Base-by-base conservation (phyloP, 805 yeast species). In the Yarrowia phangngaensis region DNA sequence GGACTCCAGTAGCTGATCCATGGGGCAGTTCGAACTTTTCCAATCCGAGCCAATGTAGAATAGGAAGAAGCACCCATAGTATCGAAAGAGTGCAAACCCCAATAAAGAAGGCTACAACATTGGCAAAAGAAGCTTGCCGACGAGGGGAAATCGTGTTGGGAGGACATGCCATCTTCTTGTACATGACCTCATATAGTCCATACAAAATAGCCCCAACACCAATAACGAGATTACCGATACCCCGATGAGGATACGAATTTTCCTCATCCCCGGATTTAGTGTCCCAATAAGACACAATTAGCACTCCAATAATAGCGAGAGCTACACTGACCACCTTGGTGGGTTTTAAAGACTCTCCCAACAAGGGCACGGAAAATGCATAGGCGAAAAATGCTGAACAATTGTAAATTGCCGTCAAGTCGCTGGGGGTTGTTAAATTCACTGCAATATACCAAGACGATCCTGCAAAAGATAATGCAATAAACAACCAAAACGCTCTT, bases 361-460 rank as follows among this genome's bases (percentile, higher is more conserved):
- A 68, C 15, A 87, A 64, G 1, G 88, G 84, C 20, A 87, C 79
- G 3, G 94, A 86, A 64, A 87, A 86, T 12, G 84, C 75, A 59
- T 87, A 81, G 0, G 95, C 95, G 4, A 89, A 82, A 62, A 87
- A 87, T 0, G 95, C 94, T 12, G 90, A 81, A 61, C 92, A 85
- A 67, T 87, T 86, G 67, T 86, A 87, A 53, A 86, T 86, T 3
- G 95, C 95, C 2, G 95, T 87, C 27, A 87, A 82, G 58, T 87
- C 95, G 3, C 86, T 73, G 0, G 94, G 86, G 20, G 88, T 82
- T 0, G 95, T 80, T 60, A 84, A 65, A 22, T 79, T 72, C 79
- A 87, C 84, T 8, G 95, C 83, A 13, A 84, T 74, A 61, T 85
- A 87, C 95, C 95, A 86, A 2, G 95, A 77, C 14, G 76, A 69